phyloP scores from a whole-genome alignment of 805 yeast genomes.

The Allodekkera sacchari region DNA sequence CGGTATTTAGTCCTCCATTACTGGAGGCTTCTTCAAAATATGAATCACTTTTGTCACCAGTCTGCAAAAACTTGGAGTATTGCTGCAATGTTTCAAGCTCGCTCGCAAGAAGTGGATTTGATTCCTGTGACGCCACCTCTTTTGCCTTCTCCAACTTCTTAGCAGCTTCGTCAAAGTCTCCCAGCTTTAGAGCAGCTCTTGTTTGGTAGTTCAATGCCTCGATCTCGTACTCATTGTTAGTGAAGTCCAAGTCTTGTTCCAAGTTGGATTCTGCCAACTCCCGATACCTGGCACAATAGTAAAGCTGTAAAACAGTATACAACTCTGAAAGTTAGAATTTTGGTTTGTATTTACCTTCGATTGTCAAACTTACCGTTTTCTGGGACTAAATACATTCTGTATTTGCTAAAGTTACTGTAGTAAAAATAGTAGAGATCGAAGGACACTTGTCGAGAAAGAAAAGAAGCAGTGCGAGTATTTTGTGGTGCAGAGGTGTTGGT shows the following conservation, averaged over 20 bases:
- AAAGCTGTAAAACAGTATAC: slow-evolving; percentile 22
- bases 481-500: no score
- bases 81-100: slow-evolving; percentile 11
- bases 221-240: slow-evolving; percentile 16
- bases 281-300: slow-evolving; percentile 19
- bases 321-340: slow-evolving; percentile 10
- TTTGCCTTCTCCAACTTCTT: slow-evolving; percentile 5
- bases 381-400: slow-evolving; percentile 16
- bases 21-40: slow-evolving; percentile 4
- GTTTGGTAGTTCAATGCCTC: slow-evolving; percentile 18
- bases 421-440: no score
- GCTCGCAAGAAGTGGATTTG: slow-evolving; percentile 5
- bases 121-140: slow-evolving; percentile 2
- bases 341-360: background rate
- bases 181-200: slow-evolving; percentile 12
- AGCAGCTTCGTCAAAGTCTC: slow-evolving; percentile 12
- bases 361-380: slow-evolving; percentile 7
- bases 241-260: slow-evolving; percentile 18
- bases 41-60: slow-evolving; percentile 1
- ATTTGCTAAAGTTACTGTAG: no score
- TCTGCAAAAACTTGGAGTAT: slow-evolving; percentile 8
- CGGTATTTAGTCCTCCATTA: slow-evolving; percentile 3
- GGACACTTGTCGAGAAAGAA: no score
- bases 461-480: no score
- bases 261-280: slow-evolving; percentile 13